These are phyloP conservation scores for Aspergillus avenaceus DNA, from an alignment of 495 filamentous ascomycete species.

Conservation along the genomic window DNA sequence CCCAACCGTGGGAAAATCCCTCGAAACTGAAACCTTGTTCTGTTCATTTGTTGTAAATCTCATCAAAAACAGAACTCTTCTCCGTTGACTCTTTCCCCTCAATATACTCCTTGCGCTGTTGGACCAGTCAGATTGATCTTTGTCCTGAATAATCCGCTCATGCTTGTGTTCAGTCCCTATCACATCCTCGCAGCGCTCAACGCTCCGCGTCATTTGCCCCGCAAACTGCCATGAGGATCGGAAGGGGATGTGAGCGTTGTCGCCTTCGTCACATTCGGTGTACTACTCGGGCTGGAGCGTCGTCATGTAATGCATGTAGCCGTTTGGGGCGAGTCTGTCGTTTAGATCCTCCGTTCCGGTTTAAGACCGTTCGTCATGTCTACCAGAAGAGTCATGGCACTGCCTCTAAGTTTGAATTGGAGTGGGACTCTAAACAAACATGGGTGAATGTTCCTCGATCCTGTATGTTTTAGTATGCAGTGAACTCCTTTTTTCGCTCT, in stretches of 20 bases:
- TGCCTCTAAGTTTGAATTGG: slow-evolving; percentile 29
- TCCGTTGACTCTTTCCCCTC: background rate
- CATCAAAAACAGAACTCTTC: background rate
- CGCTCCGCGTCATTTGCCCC: slow-evolving; percentile 7
- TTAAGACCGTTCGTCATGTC: slow-evolving; percentile 33
- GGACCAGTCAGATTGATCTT: background rate
- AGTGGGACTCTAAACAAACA: slow-evolving; percentile 30
- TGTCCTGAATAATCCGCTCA: background rate
- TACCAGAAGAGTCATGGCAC: slow-evolving; percentile 30
- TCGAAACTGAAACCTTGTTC: background rate
- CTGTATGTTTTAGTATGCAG: slow-evolving; percentile 20
- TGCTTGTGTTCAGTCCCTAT: slow-evolving; percentile 4
- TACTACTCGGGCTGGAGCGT: slow-evolving; percentile 24
- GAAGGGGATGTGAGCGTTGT: slow-evolving; percentile 37
- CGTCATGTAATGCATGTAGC: slow-evolving; percentile 29
- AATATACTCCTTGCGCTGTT: background rate
- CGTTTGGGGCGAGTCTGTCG: slow-evolving; percentile 30
- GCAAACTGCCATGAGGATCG: slow-evolving; percentile 32
- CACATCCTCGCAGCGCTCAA: slow-evolving; percentile 6
- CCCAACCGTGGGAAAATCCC: background rate
- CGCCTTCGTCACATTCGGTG: slow-evolving; percentile 40
- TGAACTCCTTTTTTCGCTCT: background rate
- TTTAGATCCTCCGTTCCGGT: slow-evolving; percentile 35
- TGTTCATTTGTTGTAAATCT: background rate
- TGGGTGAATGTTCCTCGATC: slow-evolving; percentile 31